phyloP scores from a whole-genome alignment of 441 rosid genomes.

The Kokia cookei region DNA sequence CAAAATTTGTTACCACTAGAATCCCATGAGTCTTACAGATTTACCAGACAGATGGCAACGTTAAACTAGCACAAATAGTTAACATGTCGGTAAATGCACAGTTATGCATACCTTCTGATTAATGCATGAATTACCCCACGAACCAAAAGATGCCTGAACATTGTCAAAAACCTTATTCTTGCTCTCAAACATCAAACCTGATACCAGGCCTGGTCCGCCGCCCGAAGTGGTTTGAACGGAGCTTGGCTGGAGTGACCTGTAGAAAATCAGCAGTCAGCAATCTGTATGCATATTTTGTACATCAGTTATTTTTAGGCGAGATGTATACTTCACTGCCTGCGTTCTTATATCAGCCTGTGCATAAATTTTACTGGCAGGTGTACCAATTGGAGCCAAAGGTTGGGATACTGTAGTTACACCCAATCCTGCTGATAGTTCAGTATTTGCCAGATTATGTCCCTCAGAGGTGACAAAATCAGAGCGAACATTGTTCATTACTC shows the following conservation, averaged over 20 bases:
- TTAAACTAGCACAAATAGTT: not conserved
- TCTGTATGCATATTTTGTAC: not conserved
- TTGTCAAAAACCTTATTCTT: constrained; percentile 53
- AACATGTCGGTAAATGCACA: not conserved
- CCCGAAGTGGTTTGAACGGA: constrained; percentile 31
- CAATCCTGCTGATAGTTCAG: constrained; percentile 39
- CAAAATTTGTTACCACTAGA: not conserved
- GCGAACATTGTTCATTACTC: constrained; percentile 26
- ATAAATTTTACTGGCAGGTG: constrained; percentile 57
- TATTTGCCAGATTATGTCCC: constrained; percentile 27
- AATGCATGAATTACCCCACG: constrained; percentile 63
- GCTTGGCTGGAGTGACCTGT: constrained; percentile 53
- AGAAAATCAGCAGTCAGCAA: constrained; percentile 5
- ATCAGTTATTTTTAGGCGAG: not conserved
- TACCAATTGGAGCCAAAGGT: constrained; percentile 74
- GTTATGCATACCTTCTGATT: constrained; percentile 59
- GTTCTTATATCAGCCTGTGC: constrained; percentile 40
- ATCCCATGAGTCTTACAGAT: not conserved
- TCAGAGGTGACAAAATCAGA: constrained; percentile 34
- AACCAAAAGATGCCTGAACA: constrained; percentile 56
- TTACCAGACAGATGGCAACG: not conserved
- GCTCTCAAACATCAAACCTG: constrained; percentile 48
- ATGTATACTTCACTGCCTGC: constrained; percentile 20
- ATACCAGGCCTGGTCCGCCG: constrained; percentile 37
- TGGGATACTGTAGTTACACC: constrained; percentile 34